These are phyloP conservation scores for Friedmanniomyces endolithicus DNA, from an alignment of 495 filamentous ascomycete species.

Conservation along the genomic window DNA sequence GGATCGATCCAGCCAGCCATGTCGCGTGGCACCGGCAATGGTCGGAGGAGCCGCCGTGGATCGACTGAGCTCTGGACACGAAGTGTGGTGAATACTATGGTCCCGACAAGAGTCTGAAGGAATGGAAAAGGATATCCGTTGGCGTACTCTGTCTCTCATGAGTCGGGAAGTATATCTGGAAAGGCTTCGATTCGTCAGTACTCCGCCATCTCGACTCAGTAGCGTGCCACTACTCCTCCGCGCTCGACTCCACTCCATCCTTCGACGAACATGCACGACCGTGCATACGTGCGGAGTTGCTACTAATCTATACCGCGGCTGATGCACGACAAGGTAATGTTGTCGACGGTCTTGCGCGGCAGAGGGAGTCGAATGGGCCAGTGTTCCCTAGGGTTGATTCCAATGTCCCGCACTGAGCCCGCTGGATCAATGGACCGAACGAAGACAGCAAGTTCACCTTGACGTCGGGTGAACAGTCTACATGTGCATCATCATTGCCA, in stretches of 20 bases:
- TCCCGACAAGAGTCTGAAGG: neutral
- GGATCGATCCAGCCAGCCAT: neutral
- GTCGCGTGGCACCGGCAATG: neutral
- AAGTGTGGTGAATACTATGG: neutral
- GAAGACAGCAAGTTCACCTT: neutral
- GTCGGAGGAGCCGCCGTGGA: neutral
- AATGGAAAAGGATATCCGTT: neutral
- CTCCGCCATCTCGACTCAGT: no score
- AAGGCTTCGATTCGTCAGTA: no score
- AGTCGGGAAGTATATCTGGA: no score
- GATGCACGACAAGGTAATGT: no score
- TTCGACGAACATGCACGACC: neutral
- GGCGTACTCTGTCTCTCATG: neutral
- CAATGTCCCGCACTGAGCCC: no score
- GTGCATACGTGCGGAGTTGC: neutral
- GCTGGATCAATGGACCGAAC: neutral
- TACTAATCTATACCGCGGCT: neutral
- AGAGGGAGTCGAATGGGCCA: no score
- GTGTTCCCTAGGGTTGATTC: no score
- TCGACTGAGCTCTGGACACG: neutral
- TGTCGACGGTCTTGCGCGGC: no score
- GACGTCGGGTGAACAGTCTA: neutral
- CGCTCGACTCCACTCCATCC: neutral
- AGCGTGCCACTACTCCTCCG: no score
- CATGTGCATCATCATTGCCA: neutral